Base-by-base conservation (phyloP, 2,329 filamentous ascomycete genomes). In the Botrytis squamosa region DNA sequence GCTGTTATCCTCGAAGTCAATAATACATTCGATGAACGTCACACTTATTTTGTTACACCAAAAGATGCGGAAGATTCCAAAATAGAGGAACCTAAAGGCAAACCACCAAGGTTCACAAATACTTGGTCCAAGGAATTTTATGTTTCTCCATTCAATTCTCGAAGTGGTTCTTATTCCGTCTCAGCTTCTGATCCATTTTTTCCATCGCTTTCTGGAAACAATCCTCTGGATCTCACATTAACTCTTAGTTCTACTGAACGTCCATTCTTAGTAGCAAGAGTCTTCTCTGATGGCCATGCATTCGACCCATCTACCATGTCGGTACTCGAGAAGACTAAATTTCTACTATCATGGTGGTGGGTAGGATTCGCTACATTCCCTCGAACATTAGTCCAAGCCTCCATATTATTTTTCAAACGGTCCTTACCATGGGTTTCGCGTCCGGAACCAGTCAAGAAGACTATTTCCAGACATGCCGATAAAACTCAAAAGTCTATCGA, bases 1-100 rank as follows among this genome's bases (percentile, higher is more conserved):
- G 89, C 89, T 72, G 89, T 93, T 82, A 85, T 95, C 1, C 80
- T 93, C 1, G 92, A 95, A 80, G 90, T 94, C 64, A 93, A 93
- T 81, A 94, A 94, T 77, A 93, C 91, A 0, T 94, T 93, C 79
- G 91, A 88, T 67, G 92, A 94, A 81, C 85, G 90, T 69, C 87
- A 90, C 16, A 87, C 91, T 81, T 93, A 93, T 78, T 84, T 90
- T 52, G 82, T 92, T 20, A 84, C 85, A 40, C 81, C 83, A n/a
- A 81, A 82, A 44, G 78, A 81, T 60, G 77, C 62, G 66, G 70
- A 65, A 77, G 73, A 74, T 68, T 64, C 70, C 52, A 33, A 57
- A 3, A 75, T 59, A 75, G 74, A 76, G 75, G 76, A 70, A 55
- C 40, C 42, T 14, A 38, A 42, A 22, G 63, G 42, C n/a, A 75